A percentile compares a stretch with the other conserved stretches of the same genome.
Evolutionary conservation across 768 basidiomycete genomes (phyloP).

Genomic region (Boletus tomentosulus): DNA sequence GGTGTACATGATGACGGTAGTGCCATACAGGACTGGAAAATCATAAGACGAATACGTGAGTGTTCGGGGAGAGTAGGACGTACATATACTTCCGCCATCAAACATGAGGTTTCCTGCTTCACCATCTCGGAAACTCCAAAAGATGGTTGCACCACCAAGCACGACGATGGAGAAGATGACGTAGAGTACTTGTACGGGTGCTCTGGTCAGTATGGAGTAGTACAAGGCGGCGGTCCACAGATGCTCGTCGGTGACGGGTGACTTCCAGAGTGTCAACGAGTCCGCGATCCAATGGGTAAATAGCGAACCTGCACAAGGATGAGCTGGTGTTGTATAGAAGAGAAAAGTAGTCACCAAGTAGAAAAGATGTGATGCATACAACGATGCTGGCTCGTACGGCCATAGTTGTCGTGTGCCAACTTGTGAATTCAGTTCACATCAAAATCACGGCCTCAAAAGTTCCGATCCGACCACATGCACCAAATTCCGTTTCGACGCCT

Average conservation of each 20-base stretch:
- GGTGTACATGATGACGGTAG: conserved; percentile 66
- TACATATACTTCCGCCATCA: conserved; percentile 85
- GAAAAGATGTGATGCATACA: conserved; percentile 73
- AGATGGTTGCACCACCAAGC: conserved; percentile 61
- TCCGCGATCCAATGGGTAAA: conserved; percentile 95
- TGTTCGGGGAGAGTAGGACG: conserved; percentile 25
- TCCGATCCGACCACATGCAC: conserved; percentile 4
- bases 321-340: background rate
- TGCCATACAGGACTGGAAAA: conserved; percentile 65
- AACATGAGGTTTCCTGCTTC: conserved; percentile 87
- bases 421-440: background rate
- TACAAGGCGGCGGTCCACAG: conserved; percentile 81
- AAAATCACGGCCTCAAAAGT: conserved; percentile 14
- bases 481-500: conserved; percentile 1
- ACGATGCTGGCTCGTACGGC: conserved; percentile 72
- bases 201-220: conserved; percentile 73
- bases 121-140: conserved; percentile 76
- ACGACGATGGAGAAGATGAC: conserved; percentile 51
- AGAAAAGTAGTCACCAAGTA: conserved; percentile 52
- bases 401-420: conserved; percentile 36
- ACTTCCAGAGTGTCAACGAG: conserved; percentile 85
- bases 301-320: conserved; percentile 51
- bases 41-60: background rate
- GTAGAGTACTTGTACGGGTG: conserved; percentile 53
- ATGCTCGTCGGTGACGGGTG: conserved; percentile 78